Conservation (phyloP, 2,329 filamentous ascomycete species). For the Arachnomyces sp. region DNA sequence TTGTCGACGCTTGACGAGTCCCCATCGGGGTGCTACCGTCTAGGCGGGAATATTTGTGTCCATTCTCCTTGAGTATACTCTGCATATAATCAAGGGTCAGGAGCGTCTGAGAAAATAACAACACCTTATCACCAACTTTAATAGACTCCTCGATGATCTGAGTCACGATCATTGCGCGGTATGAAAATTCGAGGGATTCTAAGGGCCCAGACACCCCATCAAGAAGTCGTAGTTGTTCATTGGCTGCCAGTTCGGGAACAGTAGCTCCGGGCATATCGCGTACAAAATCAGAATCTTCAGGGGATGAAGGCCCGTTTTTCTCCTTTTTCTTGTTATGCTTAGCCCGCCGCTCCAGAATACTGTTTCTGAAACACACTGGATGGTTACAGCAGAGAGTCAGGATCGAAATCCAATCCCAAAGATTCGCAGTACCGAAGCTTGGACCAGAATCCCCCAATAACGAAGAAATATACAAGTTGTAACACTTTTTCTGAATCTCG, state of each 20-base stretch:
- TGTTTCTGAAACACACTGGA: constrained; percentile 46
- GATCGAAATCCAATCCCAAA: constrained; percentile 51
- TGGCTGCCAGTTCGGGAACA: constrained; percentile 25
- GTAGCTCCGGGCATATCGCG: constrained; percentile 31
- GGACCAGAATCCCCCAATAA: constrained; percentile 27
- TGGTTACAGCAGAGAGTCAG: constrained; percentile 53
- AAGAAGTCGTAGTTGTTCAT: constrained; percentile 16
- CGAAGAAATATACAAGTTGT: constrained; percentile 46
- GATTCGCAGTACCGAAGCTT: constrained; percentile 32
- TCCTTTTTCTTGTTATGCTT: constrained; percentile 15
- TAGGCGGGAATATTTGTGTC: constrained; percentile 49
- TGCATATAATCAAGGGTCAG: constrained; percentile 63
- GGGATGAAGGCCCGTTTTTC: constrained; percentile 10
- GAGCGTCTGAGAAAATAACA: constrained; percentile 73
- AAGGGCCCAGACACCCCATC: constrained; percentile 22
- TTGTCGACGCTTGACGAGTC: constrained; percentile 56
- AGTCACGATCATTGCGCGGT: constrained; percentile 61
- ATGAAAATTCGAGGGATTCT: constrained; percentile 49
- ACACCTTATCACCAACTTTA: constrained; percentile 59
- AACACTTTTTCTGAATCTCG: constrained; percentile 55
- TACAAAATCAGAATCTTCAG: constrained; percentile 14
- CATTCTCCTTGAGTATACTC: constrained; percentile 44
- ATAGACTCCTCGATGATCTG: constrained; percentile 62
- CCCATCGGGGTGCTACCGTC: constrained; percentile 57
- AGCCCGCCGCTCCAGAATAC: constrained; percentile 37